Conservation (phyloP, 805 yeast genomes). For the Saturnispora gosingensis region DNA sequence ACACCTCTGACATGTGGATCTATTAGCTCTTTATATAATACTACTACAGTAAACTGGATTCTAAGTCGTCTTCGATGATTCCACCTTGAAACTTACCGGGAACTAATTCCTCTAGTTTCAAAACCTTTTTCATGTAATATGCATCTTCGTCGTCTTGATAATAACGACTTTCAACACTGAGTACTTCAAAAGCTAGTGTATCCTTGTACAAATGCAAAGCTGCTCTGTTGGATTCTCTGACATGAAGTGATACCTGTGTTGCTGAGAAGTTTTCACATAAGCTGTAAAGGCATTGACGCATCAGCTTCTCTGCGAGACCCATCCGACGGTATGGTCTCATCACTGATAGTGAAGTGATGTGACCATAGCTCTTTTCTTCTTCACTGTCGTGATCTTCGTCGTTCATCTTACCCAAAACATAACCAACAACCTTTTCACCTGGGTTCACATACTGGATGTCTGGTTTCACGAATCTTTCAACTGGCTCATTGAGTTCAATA, state of each 20-base stretch:
- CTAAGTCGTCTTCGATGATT: slow-evolving; percentile 47
- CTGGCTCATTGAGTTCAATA: slow-evolving; percentile 1
- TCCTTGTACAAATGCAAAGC: slow-evolving; percentile 88
- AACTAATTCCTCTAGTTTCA: slow-evolving; percentile 49
- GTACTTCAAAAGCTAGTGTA: slow-evolving; percentile 73
- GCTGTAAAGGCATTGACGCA: slow-evolving; percentile 72
- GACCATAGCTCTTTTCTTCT: slow-evolving; percentile 69
- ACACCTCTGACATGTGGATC: slow-evolving; percentile 7
- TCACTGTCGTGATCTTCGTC: slow-evolving; percentile 61
- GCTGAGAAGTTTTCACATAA: slow-evolving; percentile 76
- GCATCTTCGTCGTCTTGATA: slow-evolving; percentile 98
- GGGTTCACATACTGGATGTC: slow-evolving; percentile 46
- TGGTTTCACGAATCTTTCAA: slow-evolving; percentile 12
- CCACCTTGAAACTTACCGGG: slow-evolving; percentile 49
- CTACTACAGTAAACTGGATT: slow-evolving; percentile 31
- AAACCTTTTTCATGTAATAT: slow-evolving; percentile 77
- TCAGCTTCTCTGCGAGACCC: slow-evolving; percentile 88
- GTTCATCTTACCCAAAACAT: slow-evolving; percentile 93
- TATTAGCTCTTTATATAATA: neutral
- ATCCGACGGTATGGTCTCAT: slow-evolving; percentile 92
- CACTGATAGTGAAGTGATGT: slow-evolving; percentile 86
- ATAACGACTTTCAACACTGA: slow-evolving; percentile 75
- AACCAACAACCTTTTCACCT: slow-evolving; percentile 87
- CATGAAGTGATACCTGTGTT: slow-evolving; percentile 81
- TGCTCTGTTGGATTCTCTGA: slow-evolving; percentile 86